Conservation (phyloP, 352 stramenopile species). For the Pythium brassicae region DNA sequence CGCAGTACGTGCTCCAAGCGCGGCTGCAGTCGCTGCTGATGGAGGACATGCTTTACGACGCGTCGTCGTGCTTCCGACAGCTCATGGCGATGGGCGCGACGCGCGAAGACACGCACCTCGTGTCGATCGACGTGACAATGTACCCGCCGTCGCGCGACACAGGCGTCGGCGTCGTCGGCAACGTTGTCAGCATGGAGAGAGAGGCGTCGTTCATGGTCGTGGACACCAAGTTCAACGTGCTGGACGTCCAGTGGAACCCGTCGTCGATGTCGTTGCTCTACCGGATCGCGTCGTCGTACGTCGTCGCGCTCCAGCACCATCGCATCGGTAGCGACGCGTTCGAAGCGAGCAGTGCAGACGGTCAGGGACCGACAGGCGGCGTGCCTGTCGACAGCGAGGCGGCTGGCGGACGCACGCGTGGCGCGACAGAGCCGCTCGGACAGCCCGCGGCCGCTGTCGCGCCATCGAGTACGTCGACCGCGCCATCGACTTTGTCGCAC, state of each 20-base stretch:
- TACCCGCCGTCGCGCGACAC: slow-evolving; percentile 21
- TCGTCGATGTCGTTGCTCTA: slow-evolving; percentile 76
- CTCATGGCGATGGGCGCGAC: slow-evolving; percentile 53
- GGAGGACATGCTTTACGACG: slow-evolving; percentile 61
- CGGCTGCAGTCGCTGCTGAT: slow-evolving; percentile 52
- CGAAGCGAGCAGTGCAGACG: neutral
- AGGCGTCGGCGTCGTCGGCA: neutral
- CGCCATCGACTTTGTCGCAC: neutral
- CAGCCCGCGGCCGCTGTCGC: neutral
- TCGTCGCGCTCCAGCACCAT: slow-evolving; percentile 42
- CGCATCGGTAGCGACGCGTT: slow-evolving; percentile 8
- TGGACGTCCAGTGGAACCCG: slow-evolving; percentile 83
- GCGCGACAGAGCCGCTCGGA: neutral
- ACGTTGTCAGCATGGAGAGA: neutral
- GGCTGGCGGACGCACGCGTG: neutral
- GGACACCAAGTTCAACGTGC: slow-evolving; percentile 58
- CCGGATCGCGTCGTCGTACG: slow-evolving; percentile 59
- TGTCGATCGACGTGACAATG: slow-evolving; percentile 44
- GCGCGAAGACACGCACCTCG: slow-evolving; percentile 25
- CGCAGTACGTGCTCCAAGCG: slow-evolving; percentile 45
- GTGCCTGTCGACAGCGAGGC: neutral
- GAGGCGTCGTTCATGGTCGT: slow-evolving; percentile 35
- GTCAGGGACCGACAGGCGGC: neutral
- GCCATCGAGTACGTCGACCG: slow-evolving; percentile 2
- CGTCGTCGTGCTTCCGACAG: slow-evolving; percentile 46